Evolutionary conservation across 1,139 yeast species (phyloP).

Genomic region (Suhomyces panamericanus): DNA sequence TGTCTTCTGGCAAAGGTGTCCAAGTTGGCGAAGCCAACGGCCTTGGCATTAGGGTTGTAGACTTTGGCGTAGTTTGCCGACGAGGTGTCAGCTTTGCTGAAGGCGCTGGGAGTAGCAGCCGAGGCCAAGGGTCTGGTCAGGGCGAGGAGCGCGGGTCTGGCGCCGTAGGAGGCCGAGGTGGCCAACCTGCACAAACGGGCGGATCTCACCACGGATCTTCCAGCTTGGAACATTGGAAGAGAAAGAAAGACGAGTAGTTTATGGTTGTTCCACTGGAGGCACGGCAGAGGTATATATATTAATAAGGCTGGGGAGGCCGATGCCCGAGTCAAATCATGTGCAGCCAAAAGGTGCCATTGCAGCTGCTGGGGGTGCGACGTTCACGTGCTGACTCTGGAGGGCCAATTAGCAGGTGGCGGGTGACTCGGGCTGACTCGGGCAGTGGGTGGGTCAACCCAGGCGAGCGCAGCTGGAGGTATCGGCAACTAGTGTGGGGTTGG

Average conservation of each 20-base stretch:
- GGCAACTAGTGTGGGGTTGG: no score
- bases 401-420: neutral
- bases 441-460: no score
- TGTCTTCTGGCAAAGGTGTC: constrained; percentile 92
- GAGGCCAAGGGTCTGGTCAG: neutral
- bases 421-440: constrained; percentile 5
- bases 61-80: constrained; percentile 42
- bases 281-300: neutral
- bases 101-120: constrained; percentile 7
- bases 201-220: constrained; percentile 11
- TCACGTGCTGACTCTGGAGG: constrained; percentile 9
- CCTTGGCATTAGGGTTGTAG: constrained; percentile 36
- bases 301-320: neutral
- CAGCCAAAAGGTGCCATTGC: neutral
- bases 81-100: constrained; percentile 43
- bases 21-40: constrained; percentile 40
- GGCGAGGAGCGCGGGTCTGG: no score
- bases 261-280: neutral
- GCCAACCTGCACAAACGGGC: constrained; percentile 11
- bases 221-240: constrained; percentile 10
- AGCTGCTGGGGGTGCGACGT: neutral
- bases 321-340: constrained; percentile 10
- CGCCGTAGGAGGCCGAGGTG: constrained; percentile 1
- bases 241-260: neutral
- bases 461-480: no score